Conservation (phyloP, 257 asterid genomes). For the Solanum etuberosum region DNA sequence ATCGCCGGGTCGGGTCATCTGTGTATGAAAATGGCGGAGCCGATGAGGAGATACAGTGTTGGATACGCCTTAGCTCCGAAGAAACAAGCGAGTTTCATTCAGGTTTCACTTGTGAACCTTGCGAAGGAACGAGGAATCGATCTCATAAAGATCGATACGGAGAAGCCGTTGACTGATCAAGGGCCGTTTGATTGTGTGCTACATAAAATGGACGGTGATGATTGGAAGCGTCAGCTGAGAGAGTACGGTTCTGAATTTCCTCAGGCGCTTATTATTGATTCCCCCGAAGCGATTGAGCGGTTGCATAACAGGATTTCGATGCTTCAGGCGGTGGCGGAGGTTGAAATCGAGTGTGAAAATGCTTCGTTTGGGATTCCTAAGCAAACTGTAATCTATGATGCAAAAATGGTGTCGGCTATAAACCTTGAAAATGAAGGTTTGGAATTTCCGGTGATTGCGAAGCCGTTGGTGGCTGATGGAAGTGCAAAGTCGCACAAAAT, state of each 20-base stretch:
- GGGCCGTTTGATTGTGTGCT: slow-evolving; percentile 62
- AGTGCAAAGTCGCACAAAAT: slow-evolving; percentile 67
- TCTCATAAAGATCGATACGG: slow-evolving; percentile 51
- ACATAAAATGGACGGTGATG: slow-evolving; percentile 51
- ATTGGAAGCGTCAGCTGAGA: slow-evolving; percentile 48
- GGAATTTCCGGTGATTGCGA: slow-evolving; percentile 60
- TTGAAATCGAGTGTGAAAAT: slow-evolving; percentile 13
- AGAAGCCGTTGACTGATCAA: slow-evolving; percentile 45
- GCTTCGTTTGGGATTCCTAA: slow-evolving; percentile 54
- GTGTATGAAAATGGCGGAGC: slow-evolving; percentile 18
- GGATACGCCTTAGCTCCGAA: slow-evolving; percentile 75
- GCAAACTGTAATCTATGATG: slow-evolving; percentile 44
- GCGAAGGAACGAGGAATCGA: slow-evolving; percentile 55
- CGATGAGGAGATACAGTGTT: slow-evolving; percentile 31
- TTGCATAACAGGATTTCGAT: slow-evolving; percentile 65
- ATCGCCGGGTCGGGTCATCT: neutral
- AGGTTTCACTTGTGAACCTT: slow-evolving; percentile 39
- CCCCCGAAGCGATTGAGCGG: slow-evolving; percentile 52
- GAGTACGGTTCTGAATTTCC: slow-evolving; percentile 42
- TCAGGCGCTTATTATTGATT: slow-evolving; percentile 36
- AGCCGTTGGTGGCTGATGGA: slow-evolving; percentile 65
- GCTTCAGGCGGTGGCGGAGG: slow-evolving; percentile 51
- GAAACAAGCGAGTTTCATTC: slow-evolving; percentile 61
- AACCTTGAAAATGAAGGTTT: slow-evolving; percentile 30
- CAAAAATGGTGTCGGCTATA: slow-evolving; percentile 19